A percentile compares a stretch with the other conserved stretches of the same genome.
Conservation (phyloP, 495 filamentous ascomycete genomes). For the Lophium mytilinum region DNA sequence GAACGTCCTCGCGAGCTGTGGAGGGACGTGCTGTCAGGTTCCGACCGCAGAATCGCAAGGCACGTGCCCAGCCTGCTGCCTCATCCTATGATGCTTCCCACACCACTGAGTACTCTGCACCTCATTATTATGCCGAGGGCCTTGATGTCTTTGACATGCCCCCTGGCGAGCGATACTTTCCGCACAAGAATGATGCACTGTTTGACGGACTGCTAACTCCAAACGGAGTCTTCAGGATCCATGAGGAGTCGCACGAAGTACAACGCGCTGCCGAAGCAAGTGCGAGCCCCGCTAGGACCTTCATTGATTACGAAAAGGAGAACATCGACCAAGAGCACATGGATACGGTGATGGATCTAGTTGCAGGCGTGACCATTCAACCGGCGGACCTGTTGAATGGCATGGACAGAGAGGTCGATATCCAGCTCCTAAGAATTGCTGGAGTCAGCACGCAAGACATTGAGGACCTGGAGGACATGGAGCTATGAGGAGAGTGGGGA, state of each 20-base stretch:
- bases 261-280: not conserved
- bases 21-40: not conserved
- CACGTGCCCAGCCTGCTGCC: not conserved
- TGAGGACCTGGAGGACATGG: not conserved
- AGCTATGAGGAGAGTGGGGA: too few relatives aligned
- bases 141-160: not conserved
- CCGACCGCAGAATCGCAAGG: not conserved
- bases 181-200: not conserved
- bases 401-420: not conserved
- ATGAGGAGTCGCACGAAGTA: not conserved
- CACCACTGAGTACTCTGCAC: not conserved
- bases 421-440: not conserved
- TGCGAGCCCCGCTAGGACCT: not conserved
- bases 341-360: too few relatives aligned
- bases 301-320: not conserved
- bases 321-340: not conserved
- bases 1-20: not conserved
- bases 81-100: not conserved
- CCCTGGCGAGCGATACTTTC: not conserved
- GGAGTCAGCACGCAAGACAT: not conserved
- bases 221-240: not conserved
- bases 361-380: not conserved
- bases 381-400: not conserved
- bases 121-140: not conserved
- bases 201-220: not conserved